Evolutionary conservation across 306 rosid species (phyloP), one percentile per base, ranked within the genome.

Genomic region (Betula pendula): DNA sequence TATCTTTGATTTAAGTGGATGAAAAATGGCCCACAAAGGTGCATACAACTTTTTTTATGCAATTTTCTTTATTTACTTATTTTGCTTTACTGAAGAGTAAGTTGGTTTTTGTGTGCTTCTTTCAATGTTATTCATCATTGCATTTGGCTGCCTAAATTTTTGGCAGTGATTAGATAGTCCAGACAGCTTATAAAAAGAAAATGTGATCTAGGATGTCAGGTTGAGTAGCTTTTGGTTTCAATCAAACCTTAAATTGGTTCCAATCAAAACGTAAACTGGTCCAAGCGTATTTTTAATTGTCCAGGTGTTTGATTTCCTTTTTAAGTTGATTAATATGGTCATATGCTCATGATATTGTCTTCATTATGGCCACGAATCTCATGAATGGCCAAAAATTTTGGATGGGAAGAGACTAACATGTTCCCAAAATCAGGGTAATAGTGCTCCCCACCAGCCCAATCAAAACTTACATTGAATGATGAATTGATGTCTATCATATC

Each of bases 351-450:
- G n/a, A 62, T 62, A 16, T 31, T 31, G 24, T 62, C 20, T 62
- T 6, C 42, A 31, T 62, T 6, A 35, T 31, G 17, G 40, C 16
- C 44, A 31, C 24, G 43, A 14, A 60, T 15, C 68, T 31, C 42
- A 62, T 55, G 31, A 24, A 24, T 56, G 63, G 29, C 63, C 27
- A 56, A 14, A 22, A 24, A 24, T 4, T 6, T 38, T 38, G 42
- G 7, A 38, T 5, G 6, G 42, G 42, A 38, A 38, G 42, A 38
- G 42, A 38, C 42, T 27, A 62, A 42, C 42, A 62, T 62, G 44
- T 62, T 59, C 44, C 68, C 44, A 31, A 31, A 62, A 33, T 62
- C 68, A 62, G 40, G 44, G 43, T 31, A 59, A 59, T 59, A 12
- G 25, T 59, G 40, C 19, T 59, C 22, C 44, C 38, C 14, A 1